phyloP scores from a whole-genome alignment of 306 rosid genomes.

The Calophaca sinica region DNA sequence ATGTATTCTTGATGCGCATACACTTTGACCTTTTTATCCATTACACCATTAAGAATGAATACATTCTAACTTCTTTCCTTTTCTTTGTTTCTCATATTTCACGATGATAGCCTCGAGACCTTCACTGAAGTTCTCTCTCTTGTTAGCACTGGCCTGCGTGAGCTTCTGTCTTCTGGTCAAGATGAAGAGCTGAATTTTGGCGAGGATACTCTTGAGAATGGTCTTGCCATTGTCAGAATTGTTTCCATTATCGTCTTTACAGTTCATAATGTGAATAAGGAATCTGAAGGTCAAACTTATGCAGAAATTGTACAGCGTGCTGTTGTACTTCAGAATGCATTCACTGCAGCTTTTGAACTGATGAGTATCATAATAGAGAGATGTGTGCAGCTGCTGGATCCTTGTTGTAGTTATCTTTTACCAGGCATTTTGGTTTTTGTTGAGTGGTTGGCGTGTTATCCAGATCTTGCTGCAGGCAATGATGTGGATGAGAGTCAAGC shows the following conservation, averaged over 20 bases:
- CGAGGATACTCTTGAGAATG: constrained; percentile 68
- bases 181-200: constrained; percentile 78
- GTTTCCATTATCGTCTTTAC: constrained; percentile 79
- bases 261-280: constrained; percentile 76
- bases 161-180: constrained; percentile 75
- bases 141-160: constrained; percentile 63
- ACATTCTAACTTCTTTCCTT: constrained; percentile 32
- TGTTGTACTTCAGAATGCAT: constrained; percentile 87
- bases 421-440: constrained; percentile 88
- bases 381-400: constrained; percentile 71
- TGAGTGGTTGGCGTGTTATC: constrained; percentile 95
- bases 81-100: constrained; percentile 20
- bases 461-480: constrained; percentile 70
- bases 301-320: constrained; percentile 93
- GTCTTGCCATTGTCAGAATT: constrained; percentile 74
- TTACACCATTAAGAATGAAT: constrained; percentile 10
- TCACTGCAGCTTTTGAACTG: constrained; percentile 79
- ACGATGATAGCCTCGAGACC: constrained; percentile 75
- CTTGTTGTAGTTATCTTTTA: constrained; percentile 76
- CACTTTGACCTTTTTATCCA: constrained; percentile 4
- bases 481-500: constrained; percentile 76
- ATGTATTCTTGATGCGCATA: constrained; percentile 17
- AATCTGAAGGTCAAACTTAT: constrained; percentile 90
- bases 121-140: constrained; percentile 79
- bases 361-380: constrained; percentile 79